Conservation (phyloP, 306 rosid genomes). For the Fragaria nilgerrensis region DNA sequence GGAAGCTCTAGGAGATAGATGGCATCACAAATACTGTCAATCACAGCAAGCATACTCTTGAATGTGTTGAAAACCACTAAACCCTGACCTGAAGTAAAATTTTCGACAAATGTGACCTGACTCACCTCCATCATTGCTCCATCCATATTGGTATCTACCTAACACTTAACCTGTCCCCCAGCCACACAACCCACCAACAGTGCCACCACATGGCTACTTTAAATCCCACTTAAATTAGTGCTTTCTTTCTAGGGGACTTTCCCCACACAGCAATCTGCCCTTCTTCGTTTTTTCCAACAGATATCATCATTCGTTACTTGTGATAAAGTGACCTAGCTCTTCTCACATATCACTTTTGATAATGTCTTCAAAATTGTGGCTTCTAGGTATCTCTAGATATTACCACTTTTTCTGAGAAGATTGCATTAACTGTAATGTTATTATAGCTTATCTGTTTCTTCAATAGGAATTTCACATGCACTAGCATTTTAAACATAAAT, state of each 20-base stretch:
- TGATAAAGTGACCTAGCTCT: not conserved
- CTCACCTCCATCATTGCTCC: not conserved
- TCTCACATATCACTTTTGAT: not conserved
- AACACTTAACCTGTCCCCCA: not conserved
- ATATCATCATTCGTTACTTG: not conserved
- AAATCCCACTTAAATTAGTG: not conserved
- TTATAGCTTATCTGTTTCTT: not conserved
- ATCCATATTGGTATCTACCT: not conserved
- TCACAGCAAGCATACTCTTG: not conserved
- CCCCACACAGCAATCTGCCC: not conserved
- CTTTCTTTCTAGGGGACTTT: not conserved
- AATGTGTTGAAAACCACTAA: not conserved
- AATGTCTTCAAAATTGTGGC: not conserved
- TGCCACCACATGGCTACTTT: not conserved
- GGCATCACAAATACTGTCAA: not conserved
- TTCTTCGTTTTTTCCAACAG: not conserved
- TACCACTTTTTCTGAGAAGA: not conserved
- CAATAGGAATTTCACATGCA: not conserved
- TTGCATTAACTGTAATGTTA: not conserved
- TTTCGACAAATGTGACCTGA: not conserved
- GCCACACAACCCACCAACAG: slow-evolving; percentile 1
- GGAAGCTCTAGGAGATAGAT: not conserved
- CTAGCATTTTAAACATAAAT: not conserved
- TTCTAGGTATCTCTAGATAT: not conserved
- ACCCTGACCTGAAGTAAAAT: not conserved